These are phyloP conservation scores for Paraleonurus japonicus DNA, from an alignment of 257 asterid genomes.

Conservation along the genomic window DNA sequence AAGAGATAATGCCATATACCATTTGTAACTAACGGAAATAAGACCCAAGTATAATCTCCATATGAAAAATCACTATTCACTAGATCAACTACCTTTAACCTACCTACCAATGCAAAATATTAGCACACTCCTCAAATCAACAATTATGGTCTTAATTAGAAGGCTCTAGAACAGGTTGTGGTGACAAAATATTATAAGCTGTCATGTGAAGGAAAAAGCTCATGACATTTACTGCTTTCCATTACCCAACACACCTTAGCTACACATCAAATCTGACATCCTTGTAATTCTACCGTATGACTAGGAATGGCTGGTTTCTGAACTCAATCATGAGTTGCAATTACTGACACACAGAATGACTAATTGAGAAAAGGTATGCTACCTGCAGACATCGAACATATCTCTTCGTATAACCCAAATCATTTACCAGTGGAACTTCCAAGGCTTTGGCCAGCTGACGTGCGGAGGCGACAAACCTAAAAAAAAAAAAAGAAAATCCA, in stretches of 20 bases:
- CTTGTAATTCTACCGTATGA: background rate
- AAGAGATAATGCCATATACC: too few species aligned
- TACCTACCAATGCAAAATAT: background rate
- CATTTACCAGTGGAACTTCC: slow-evolving; percentile 96
- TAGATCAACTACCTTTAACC: background rate
- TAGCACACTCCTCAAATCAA: slow-evolving; percentile 1
- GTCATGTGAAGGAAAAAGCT: background rate
- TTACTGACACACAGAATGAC: background rate
- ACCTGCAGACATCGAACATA: slow-evolving; percentile 98
- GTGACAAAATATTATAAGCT: background rate
- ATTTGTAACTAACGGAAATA: background rate
- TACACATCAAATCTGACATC: background rate
- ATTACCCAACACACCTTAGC: background rate
- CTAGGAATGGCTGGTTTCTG: background rate
- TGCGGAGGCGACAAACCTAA: slow-evolving; percentile 96
- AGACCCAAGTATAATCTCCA: background rate
- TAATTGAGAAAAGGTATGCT: slow-evolving; percentile 11
- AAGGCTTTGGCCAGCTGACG: slow-evolving; percentile 95
- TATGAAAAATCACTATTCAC: background rate
- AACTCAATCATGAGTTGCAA: slow-evolving; percentile 13
- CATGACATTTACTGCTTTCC: too few species aligned
- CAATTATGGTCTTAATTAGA: background rate
- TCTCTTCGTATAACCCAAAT: slow-evolving; percentile 96
- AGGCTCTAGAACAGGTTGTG: background rate
- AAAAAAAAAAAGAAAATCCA: slow-evolving; percentile 22